These are phyloP conservation scores for Ophiostoma sp. DNA, from an alignment of 2,329 filamentous ascomycete genomes.

Conservation along the genomic window DNA sequence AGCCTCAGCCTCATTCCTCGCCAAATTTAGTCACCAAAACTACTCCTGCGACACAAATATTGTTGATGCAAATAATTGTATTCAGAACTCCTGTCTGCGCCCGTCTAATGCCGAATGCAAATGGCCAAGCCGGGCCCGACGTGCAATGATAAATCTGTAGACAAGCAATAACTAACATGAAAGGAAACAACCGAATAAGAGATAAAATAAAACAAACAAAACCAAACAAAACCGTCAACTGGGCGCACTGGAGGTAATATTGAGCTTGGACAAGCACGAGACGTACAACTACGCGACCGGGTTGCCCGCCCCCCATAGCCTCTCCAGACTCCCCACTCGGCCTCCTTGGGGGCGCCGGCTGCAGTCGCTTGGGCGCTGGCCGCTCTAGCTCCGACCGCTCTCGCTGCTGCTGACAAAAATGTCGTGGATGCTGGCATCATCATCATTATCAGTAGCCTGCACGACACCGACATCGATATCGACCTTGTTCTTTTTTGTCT, in stretches of 20 bases:
- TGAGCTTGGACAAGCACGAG: not conserved
- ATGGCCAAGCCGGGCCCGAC: not conserved
- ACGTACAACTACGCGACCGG: not conserved
- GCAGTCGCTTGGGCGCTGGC: not conserved
- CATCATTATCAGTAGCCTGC: conserved; percentile 28
- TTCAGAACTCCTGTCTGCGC: conserved; percentile 3
- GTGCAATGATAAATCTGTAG: not conserved
- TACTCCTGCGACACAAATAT: too few species aligned
- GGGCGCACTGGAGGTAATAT: not conserved
- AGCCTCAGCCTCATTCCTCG: not conserved
- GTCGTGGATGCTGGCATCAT: conserved; percentile 37
- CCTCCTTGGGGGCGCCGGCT: not conserved
- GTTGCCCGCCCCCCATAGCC: not conserved
- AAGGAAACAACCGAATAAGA: not conserved
- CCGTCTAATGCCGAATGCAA: conserved; percentile 9
- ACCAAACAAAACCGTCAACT: not conserved
- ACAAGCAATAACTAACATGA: not conserved
- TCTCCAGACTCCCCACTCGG: not conserved
- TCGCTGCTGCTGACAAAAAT: conserved; percentile 1
- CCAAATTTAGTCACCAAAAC: too few species aligned
- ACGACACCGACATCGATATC: conserved; percentile 19
- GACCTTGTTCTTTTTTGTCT: conserved; percentile 35
- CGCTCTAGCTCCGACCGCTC: conserved; percentile 42
- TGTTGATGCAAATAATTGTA: not conserved
- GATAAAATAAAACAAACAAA: not conserved